Evolutionary conservation across 371 early-diverging fungal species (phyloP), one percentile per base, ranked within the genome.

Genomic region (Blastocladiella emersonii): DNA sequence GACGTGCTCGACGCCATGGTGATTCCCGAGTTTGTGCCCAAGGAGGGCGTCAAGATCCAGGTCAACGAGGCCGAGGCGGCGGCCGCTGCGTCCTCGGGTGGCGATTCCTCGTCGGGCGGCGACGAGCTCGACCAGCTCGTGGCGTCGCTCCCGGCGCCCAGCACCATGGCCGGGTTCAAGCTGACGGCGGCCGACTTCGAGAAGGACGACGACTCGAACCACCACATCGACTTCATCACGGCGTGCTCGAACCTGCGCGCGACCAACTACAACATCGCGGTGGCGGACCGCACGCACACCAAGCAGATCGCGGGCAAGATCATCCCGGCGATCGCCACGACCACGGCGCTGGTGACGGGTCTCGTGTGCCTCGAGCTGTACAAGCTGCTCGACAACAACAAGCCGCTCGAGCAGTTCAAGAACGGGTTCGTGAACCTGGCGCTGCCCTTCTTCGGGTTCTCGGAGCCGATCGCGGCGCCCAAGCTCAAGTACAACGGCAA

Each of bases 301-400:
- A 99, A 98, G 83, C 92, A 94, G 70, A 98, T 99, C 78, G 99
- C 99, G 4, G 99, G 99, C 44, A 94, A 94, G 77, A 99, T 99
- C 67, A 99, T 99, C 68, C 99, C 99, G 34, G 99, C 99, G 49
- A 99, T 99, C 79, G 99, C 99, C 13, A 99, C 99, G 3, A 99
- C 99, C 0, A 99, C 99, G 0, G 91, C 99, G 15, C 79, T 99
- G 68, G 95, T 99, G 10, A 95, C 98, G 39, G 99, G 99, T 48
- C 78, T 99, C 45, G 93, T 97, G 23, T 94, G 96, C 74, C 78
- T 99, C 62, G 99, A 99, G 78, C 77, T 98, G 63, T 93, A 92
- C 86, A 98, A 98, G 87, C 73, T 92, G 39, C 51, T 68, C 44
- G 74, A 70, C 25, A 41, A 62, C 5, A 32, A 32, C 27, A 44